Evolutionary conservation across 164 flowering plant species (phyloP), one percentile per base, ranked within the genome.

Genomic region (Houttuynia cordata): DNA sequence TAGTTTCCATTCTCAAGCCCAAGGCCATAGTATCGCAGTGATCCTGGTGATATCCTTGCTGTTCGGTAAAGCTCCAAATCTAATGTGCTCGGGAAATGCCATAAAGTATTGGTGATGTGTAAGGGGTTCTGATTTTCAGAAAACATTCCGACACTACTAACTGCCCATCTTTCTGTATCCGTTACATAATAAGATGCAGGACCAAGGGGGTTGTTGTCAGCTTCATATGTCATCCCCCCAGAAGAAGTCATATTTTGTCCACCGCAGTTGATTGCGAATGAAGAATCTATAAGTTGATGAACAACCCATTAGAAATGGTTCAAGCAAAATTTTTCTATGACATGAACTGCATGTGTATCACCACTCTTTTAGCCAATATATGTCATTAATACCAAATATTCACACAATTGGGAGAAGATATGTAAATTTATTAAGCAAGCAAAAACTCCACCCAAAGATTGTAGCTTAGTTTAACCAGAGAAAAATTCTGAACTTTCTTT

Each of bases 1-100:
- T 93, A 90, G 63, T 73, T 74, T 10, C 97, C 98, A 68, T 92
- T 90, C 68, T 90, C 73, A 57, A 89, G 91, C 42, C 98, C 97
- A 25, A 93, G 67, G 8, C 95, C 96, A 71, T 84, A 86, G 72
- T 88, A 93, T 68, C 95, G 74, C 23, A 90, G 70, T 13, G 96
- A 88, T 37, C 86, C 84, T 58, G 91, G 82, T 30, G 97, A 93
- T 47, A 86, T 4, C 57, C 97, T 68, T 41, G 86, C 73, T 19
- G 85, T 78, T 69, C 81, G 88, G 76, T 80, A 86, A 10, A 90
- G 70, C 74, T 83, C 87, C 1, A 86, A 51, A 55, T 86, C 85
- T 56, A 72, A 59, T 17, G 88, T 86, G 62, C 67, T 74, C 62
- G 79, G 55, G 56, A 78, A 64, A 53, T 82, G 91, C 30, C 79